phyloP scores from a whole-genome alignment of 2,329 filamentous ascomycete genomes.

The Calonectria naviculata region DNA sequence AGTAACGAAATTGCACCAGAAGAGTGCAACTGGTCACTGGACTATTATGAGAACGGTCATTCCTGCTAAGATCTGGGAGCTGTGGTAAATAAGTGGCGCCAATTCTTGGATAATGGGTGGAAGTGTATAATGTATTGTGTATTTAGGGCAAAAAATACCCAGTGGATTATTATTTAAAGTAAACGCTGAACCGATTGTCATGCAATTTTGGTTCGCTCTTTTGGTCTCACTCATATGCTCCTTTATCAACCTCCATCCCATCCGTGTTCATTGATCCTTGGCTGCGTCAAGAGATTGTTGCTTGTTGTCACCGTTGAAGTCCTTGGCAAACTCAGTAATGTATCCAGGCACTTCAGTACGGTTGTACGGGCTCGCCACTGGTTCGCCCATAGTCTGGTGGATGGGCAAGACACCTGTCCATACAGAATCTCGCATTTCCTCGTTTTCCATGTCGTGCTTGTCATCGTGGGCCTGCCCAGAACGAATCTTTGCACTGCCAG shows the following conservation, averaged over 20 bases:
- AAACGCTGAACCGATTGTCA: background rate
- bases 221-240: no score
- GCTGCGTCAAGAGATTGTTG: constrained; percentile 42
- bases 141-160: background rate
- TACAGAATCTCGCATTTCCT: constrained; percentile 51
- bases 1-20: constrained; percentile 77
- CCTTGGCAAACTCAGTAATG: constrained; percentile 57
- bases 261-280: constrained; percentile 25
- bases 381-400: constrained; percentile 71
- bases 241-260: background rate
- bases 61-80: constrained; percentile 84
- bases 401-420: constrained; percentile 73
- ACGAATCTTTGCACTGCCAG: constrained; percentile 81
- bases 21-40: constrained; percentile 89
- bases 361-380: constrained; percentile 70
- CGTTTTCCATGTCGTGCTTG: constrained; percentile 58
- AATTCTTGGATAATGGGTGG: background rate
- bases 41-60: constrained; percentile 88
- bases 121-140: constrained; percentile 6
- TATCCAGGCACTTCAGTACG: constrained; percentile 71
- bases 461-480: constrained; percentile 71
- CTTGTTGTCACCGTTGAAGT: constrained; percentile 50
- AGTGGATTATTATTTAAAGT: background rate
- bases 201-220: background rate
- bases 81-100: constrained; percentile 69